These are phyloP conservation scores for Haplosporangium sp. DNA, from an alignment of 371 early-diverging fungal genomes.

Conservation along the genomic window DNA sequence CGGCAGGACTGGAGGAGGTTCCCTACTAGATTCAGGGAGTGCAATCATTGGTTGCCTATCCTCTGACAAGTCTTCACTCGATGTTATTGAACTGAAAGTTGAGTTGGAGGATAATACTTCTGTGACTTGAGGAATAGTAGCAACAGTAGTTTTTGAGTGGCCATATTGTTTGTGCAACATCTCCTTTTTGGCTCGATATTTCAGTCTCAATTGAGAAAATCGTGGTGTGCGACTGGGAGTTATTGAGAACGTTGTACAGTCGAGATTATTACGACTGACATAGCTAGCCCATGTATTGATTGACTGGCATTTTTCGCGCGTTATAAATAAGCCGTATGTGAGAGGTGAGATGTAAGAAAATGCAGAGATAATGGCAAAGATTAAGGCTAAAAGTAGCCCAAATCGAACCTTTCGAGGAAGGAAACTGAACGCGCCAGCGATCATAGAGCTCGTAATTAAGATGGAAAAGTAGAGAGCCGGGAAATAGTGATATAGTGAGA, in stretches of 20 bases:
- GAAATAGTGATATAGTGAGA: slow-evolving; percentile 34
- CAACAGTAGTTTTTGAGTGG: not conserved
- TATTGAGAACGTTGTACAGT: not conserved
- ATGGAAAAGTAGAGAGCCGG: slow-evolving; percentile 36
- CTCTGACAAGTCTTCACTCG: not conserved
- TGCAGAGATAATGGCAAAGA: not conserved
- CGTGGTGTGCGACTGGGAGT: not conserved
- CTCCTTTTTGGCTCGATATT: not conserved
- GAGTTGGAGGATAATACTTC: not conserved
- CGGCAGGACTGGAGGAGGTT: not conserved
- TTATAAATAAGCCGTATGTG: slow-evolving; percentile 20
- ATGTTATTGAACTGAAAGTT: not conserved
- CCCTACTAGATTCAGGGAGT: not conserved
- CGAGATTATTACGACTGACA: not conserved
- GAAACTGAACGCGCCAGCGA: slow-evolving; percentile 16
- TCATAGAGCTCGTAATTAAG: slow-evolving; percentile 27
- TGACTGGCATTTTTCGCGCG: slow-evolving; percentile 17
- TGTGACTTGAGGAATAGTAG: not conserved
- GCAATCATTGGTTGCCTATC: not conserved
- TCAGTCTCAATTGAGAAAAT: not conserved
- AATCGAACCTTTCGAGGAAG: slow-evolving; percentile 10
- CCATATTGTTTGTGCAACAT: not conserved
- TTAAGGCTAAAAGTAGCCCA: not conserved
- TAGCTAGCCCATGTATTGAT: not conserved
- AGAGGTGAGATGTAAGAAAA: slow-evolving; percentile 21